Percentiles rank a stretch among this genome's conserved stretches.
Conservation (phyloP, 352 stramenopile species). For the Thalassiosira exigua region DNA sequence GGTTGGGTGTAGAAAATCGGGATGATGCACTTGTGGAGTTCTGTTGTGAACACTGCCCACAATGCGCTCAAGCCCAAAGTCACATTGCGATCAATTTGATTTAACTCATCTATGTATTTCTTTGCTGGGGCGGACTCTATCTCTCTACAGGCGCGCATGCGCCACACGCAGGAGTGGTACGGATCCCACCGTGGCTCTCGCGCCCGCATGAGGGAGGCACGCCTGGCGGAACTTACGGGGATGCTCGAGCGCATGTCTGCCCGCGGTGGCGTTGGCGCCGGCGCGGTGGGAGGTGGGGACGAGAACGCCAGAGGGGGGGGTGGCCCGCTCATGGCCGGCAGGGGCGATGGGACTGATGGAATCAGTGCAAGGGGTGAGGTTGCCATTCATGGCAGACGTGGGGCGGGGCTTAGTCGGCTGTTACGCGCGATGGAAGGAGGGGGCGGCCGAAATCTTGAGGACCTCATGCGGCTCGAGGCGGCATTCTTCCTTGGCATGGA, state of each 20-base stretch:
- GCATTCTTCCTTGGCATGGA: conserved; percentile 71
- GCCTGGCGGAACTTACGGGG: conserved; percentile 38
- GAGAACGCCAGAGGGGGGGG: conserved; percentile 6
- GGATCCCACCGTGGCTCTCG: conserved; percentile 26
- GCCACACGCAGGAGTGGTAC: conserved; percentile 68
- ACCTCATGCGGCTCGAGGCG: conserved; percentile 73
- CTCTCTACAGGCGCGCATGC: conserved; percentile 12
- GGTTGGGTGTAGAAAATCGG: no score
- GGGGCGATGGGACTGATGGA: neutral
- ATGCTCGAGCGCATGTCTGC: conserved; percentile 38
- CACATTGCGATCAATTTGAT: no score
- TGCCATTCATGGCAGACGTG: neutral
- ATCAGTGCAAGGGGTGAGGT: neutral
- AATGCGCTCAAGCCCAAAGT: no score
- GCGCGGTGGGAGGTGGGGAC: neutral
- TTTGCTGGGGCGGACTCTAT: no score
- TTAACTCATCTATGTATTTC: no score
- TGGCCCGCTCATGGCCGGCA: neutral
- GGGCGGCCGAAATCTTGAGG: conserved; percentile 54
- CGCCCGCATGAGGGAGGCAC: conserved; percentile 32
- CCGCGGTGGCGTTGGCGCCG: neutral
- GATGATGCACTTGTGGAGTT: no score
- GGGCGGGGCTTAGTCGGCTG: conserved; percentile 2
- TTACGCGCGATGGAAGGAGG: conserved; percentile 38
- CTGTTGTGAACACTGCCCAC: no score